Evolutionary conservation across 805 yeast species (phyloP).

Genomic region (Wickerhamiella hasegawae): DNA sequence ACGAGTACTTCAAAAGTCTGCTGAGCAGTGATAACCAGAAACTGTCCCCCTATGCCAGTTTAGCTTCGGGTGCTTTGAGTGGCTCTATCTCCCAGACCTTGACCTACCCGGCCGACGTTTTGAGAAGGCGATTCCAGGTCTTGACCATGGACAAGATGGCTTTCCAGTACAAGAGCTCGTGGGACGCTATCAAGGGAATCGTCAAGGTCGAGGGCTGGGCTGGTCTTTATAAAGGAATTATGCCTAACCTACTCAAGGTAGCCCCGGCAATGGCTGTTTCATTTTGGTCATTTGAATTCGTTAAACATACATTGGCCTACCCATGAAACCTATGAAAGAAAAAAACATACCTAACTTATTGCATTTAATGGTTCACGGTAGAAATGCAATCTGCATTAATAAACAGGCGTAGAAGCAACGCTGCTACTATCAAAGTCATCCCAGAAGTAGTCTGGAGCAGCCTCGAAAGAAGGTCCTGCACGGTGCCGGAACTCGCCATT

Average conservation of each 20-base stretch:
- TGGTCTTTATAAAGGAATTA: slow-evolving; percentile 48
- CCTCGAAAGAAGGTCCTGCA: no score
- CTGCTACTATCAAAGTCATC: no score
- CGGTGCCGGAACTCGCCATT: no score
- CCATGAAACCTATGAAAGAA: background rate
- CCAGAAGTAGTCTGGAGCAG: no score
- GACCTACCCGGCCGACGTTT: slow-evolving; percentile 81
- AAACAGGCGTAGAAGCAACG: no score
- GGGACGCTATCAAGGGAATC: slow-evolving; percentile 35
- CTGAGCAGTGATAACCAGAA: slow-evolving; percentile 21
- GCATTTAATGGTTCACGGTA: background rate
- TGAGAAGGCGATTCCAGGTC: slow-evolving; percentile 83
- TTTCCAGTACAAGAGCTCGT: slow-evolving; percentile 60
- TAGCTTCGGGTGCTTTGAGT: slow-evolving; percentile 67
- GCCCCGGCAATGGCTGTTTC: slow-evolving; percentile 94
- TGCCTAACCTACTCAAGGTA: slow-evolving; percentile 72
- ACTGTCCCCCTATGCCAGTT: slow-evolving; percentile 36
- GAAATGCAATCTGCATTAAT: background rate
- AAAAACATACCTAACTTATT: background rate
- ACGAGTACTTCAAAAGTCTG: slow-evolving; percentile 58
- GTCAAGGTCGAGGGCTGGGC: slow-evolving; percentile 63
- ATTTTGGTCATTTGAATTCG: slow-evolving; percentile 74
- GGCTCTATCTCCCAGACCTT: slow-evolving; percentile 84
- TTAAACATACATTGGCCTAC: slow-evolving; percentile 27
- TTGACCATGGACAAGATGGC: slow-evolving; percentile 60